Evolutionary conservation across 2,329 filamentous ascomycete species (phyloP).

Genomic region (Alternaria consortialis): DNA sequence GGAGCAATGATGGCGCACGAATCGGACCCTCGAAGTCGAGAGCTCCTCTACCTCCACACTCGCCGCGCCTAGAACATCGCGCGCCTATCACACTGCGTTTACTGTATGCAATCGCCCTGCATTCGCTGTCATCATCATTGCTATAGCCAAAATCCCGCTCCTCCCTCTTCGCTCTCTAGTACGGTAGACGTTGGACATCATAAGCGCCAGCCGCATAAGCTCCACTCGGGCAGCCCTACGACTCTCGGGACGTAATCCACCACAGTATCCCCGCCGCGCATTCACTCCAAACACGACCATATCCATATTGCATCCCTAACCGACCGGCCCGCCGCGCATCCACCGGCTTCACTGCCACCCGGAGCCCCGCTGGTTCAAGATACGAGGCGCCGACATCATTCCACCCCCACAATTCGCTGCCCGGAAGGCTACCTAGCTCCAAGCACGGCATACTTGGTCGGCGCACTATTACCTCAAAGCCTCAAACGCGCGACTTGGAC

Average conservation of each 20-base stretch:
- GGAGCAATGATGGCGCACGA: slow-evolving; percentile 12
- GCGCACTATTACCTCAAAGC: slow-evolving; percentile 15
- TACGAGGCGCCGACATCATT: slow-evolving; percentile 22
- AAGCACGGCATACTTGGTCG: slow-evolving; percentile 17
- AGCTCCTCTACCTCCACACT: slow-evolving; percentile 11
- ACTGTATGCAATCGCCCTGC: slow-evolving; percentile 14
- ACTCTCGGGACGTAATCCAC: slow-evolving; percentile 16
- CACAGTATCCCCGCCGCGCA: slow-evolving; percentile 23
- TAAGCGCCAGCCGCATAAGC: slow-evolving; percentile 14
- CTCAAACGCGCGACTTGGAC: slow-evolving; percentile 15
- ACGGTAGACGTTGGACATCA: slow-evolving; percentile 10
- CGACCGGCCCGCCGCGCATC: slow-evolving; percentile 17
- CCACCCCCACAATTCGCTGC: slow-evolving; percentile 34
- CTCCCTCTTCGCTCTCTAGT: not conserved
- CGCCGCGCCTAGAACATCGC: slow-evolving; percentile 18
- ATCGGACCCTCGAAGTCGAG: slow-evolving; percentile 10
- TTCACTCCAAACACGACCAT: slow-evolving; percentile 10
- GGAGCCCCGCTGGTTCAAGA: slow-evolving; percentile 36
- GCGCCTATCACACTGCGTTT: slow-evolving; percentile 12
- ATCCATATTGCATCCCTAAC: slow-evolving; percentile 9
- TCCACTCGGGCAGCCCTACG: slow-evolving; percentile 21
- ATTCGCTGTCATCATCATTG: slow-evolving; percentile 14
- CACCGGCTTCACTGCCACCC: slow-evolving; percentile 21
- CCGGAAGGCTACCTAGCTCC: slow-evolving; percentile 32
- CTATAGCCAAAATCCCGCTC: not conserved